A percentile compares a stretch with the other conserved stretches of the same genome.
These are phyloP conservation scores for Zopfochytrium polystomum DNA, from an alignment of 371 early-diverging fungal species.

Conservation along the genomic window DNA sequence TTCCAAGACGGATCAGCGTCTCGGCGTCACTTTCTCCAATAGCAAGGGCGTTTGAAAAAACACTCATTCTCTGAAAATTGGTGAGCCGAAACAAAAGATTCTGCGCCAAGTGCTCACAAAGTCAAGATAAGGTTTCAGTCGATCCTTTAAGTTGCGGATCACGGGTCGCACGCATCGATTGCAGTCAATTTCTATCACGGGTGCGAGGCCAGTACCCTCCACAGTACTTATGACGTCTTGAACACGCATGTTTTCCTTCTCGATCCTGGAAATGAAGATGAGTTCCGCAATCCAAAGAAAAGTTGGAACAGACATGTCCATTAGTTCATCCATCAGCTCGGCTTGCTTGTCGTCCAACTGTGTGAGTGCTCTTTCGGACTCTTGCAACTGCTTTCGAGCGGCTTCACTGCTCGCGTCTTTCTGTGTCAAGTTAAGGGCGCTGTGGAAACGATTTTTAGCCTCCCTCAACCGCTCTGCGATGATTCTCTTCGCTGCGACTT, in stretches of 20 bases:
- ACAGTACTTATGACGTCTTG: constrained; percentile 32
- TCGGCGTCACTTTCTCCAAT: constrained; percentile 38
- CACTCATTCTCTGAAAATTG: constrained; percentile 28
- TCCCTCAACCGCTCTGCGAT: constrained; percentile 20
- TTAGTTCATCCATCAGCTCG: constrained; percentile 30
- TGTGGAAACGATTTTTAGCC: not conserved
- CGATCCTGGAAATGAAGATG: constrained; percentile 25
- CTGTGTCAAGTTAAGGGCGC: not conserved
- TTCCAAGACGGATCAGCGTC: constrained; percentile 34
- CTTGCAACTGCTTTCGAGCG: not conserved
- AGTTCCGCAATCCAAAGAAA: not conserved
- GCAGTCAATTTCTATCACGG: constrained; percentile 39
- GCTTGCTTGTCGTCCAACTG: constrained; percentile 16
- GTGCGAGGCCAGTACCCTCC: constrained; percentile 27
- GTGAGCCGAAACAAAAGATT: not conserved
- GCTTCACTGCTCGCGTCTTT: constrained; percentile 1
- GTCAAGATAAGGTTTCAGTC: constrained; percentile 33
- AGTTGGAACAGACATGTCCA: constrained; percentile 23
- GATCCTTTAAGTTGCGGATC: constrained; percentile 22
- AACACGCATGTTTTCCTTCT: constrained; percentile 35
- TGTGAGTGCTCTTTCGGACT: constrained; percentile 5
- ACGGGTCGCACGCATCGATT: constrained; percentile 35
- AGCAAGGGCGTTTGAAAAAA: constrained; percentile 35
- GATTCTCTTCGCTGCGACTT: constrained; percentile 37
- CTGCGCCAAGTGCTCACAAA: constrained; percentile 28